Base-by-base conservation (phyloP, 164 flowering plant species). In the Aristolochia contorta region DNA sequence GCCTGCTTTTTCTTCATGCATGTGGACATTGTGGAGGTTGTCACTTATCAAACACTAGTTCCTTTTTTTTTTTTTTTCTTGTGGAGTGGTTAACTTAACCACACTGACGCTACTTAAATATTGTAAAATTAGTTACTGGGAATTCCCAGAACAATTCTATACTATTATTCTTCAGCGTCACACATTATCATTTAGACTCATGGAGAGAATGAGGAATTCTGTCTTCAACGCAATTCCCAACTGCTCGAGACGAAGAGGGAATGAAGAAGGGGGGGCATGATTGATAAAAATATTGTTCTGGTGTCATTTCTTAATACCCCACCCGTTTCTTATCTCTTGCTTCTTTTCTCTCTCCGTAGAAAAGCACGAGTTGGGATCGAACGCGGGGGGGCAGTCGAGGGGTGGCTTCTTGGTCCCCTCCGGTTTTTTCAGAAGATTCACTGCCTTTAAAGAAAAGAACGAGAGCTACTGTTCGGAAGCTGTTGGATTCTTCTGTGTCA, bases 1-100 rank as follows among this genome's bases (percentile, higher is more conserved):
- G 22, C 1, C 19, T 20, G 13, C 16, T 49, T 61, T 49, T 49
- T 27, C 30, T 49, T 49, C 53, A 18, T 6, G 79, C 78, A 80
- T 75, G 81, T 77, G 78, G 69, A 65, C 66, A 73, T 77, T 77
- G 84, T 73, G 78, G 69, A 65, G 68, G 75, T 77, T 77, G 84
- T 73, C 73, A 27, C 30, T 27, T 27, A 5, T 27, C 30, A 27
- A 27, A 70, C 73, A 18, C 43, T 32, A 3, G 3, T 32, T 32
- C 3, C 33, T 7, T 7, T 32, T 8, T 37, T 37, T 37, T 10
- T 37, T 37, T 10, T 37, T 37, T 8, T 8, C 43, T 37, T 37
- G 12, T 37, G 43, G 43, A 37, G 43, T 37, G 43, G 22, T 6
- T 49, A 49, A 49, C 6, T 18, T 20, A 12, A 12, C 22, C 4